phyloP scores from a whole-genome alignment of 2,329 filamentous ascomycete genomes.

The Colletotrichum navitas region DNA sequence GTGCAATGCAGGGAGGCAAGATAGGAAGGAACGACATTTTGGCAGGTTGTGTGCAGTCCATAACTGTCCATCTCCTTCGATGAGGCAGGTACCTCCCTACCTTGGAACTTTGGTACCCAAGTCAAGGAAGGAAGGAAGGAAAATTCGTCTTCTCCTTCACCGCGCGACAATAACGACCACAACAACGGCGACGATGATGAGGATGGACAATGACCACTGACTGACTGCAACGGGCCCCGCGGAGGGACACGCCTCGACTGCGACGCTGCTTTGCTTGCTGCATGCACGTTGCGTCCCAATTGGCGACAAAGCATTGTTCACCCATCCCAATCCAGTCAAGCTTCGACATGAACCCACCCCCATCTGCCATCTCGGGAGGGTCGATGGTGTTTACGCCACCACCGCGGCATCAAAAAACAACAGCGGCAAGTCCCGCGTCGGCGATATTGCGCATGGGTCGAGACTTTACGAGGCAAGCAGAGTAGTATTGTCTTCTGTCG shows the following conservation, averaged over 20 bases:
- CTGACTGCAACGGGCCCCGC: constrained; percentile 12
- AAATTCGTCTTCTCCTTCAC: neutral
- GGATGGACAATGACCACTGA: neutral
- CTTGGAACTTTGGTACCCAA: too few species aligned
- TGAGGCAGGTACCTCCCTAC: too few species aligned
- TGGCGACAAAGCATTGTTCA: constrained; percentile 13
- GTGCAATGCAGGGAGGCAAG: neutral
- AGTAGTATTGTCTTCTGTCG: neutral
- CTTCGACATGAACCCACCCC: neutral
- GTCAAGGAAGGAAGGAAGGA: neutral
- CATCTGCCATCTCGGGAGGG: too few species aligned
- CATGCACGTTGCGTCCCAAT: neutral
- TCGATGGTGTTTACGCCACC: neutral
- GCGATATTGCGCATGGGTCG: neutral
- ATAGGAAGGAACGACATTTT: neutral
- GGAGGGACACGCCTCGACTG: neutral
- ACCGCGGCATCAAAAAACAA: constrained; percentile 5
- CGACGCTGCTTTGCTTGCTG: neutral
- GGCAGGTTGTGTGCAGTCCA: too few species aligned
- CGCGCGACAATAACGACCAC: neutral
- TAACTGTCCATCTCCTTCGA: too few species aligned
- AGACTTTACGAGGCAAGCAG: constrained; percentile 1
- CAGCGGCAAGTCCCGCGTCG: neutral
- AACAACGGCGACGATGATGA: neutral
- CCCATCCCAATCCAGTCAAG: constrained; percentile 16